A percentile compares a stretch with the other conserved stretches of the same genome.
phyloP scores from a whole-genome alignment of 2,329 filamentous ascomycete species.

The Penicillium sp. region DNA sequence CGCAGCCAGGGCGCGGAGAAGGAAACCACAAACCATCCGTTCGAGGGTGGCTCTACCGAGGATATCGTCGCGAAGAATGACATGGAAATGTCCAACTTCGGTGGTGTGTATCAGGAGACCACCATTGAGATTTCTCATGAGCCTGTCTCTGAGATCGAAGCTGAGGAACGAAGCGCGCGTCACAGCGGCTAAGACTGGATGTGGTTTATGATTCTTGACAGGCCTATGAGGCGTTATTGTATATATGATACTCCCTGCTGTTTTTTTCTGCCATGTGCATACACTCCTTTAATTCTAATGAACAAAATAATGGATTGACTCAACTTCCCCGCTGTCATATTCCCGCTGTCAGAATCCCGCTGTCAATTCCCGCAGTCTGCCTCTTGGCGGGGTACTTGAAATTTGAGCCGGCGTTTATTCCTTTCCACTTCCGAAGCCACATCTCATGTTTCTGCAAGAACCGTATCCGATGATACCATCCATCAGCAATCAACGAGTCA shows the following conservation, averaged over 20 bases:
- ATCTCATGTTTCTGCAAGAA: background rate
- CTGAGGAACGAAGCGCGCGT: constrained; percentile 5
- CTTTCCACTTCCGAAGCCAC: background rate
- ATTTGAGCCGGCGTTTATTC: background rate
- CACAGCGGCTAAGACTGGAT: constrained; percentile 3
- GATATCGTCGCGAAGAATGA: constrained; percentile 40
- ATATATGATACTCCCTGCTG: background rate
- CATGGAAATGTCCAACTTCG: constrained; percentile 33
- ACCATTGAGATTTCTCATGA: constrained; percentile 44
- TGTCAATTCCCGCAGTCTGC: background rate
- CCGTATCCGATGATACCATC: background rate
- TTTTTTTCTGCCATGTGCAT: background rate
- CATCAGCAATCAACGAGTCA: background rate
- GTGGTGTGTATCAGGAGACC: constrained; percentile 43
- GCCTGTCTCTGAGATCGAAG: constrained; percentile 19
- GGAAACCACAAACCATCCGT: constrained; percentile 23
- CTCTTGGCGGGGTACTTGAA: background rate
- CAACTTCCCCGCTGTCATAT: background rate
- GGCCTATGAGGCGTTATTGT: background rate
- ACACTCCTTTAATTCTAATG: background rate
- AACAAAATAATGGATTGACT: background rate
- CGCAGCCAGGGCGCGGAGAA: constrained; percentile 17
- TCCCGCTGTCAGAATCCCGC: background rate
- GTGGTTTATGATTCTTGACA: background rate
- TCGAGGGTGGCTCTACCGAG: constrained; percentile 47